A percentile compares a stretch with the other conserved stretches of the same genome.
Evolutionary conservation across 2,329 filamentous ascomycete genomes (phyloP).

Genomic region (Nothopassalora personata): DNA sequence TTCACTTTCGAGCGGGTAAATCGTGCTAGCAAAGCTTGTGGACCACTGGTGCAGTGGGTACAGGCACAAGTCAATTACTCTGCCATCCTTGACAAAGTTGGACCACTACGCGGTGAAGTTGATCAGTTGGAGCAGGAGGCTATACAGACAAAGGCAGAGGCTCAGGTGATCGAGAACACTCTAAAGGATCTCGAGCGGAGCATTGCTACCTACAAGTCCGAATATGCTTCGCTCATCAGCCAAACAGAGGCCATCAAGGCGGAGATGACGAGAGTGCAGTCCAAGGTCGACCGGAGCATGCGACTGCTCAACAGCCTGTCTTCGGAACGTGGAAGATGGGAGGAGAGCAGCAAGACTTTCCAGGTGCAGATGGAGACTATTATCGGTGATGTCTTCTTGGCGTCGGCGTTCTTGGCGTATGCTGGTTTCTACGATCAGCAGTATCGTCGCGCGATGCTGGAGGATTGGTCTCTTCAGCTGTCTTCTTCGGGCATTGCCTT

Average conservation of each 20-base stretch:
- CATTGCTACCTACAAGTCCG: slow-evolving; percentile 90
- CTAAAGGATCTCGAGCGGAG: slow-evolving; percentile 80
- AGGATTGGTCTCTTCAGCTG: slow-evolving; percentile 94
- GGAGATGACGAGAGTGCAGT: slow-evolving; percentile 93
- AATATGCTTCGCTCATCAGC: slow-evolving; percentile 92
- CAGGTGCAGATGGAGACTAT: slow-evolving; percentile 96
- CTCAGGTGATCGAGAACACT: slow-evolving; percentile 82
- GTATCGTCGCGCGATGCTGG: slow-evolving; percentile 94
- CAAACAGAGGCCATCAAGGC: slow-evolving; percentile 96
- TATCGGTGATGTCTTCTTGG: slow-evolving; percentile 89
- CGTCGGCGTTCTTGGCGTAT: slow-evolving; percentile 96
- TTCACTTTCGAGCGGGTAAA: slow-evolving; percentile 97
- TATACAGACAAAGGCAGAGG: slow-evolving; percentile 86
- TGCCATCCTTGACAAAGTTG: slow-evolving; percentile 91
- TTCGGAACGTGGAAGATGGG: slow-evolving; percentile 89
- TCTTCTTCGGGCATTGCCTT: slow-evolving; percentile 86
- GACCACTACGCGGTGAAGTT: slow-evolving; percentile 86
- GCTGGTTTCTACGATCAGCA: slow-evolving; percentile 96
- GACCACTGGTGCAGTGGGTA: slow-evolving; percentile 95
- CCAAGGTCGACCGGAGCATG: slow-evolving; percentile 96
- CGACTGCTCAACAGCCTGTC: slow-evolving; percentile 90
- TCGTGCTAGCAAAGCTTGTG: slow-evolving; percentile 92
- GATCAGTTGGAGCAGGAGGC: slow-evolving; percentile 79
- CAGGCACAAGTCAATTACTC: slow-evolving; percentile 95
- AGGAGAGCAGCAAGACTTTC: slow-evolving; percentile 95